Evolutionary conservation across 2,329 filamentous ascomycete species (phyloP).

Genomic region (Davidsoniella australis): DNA sequence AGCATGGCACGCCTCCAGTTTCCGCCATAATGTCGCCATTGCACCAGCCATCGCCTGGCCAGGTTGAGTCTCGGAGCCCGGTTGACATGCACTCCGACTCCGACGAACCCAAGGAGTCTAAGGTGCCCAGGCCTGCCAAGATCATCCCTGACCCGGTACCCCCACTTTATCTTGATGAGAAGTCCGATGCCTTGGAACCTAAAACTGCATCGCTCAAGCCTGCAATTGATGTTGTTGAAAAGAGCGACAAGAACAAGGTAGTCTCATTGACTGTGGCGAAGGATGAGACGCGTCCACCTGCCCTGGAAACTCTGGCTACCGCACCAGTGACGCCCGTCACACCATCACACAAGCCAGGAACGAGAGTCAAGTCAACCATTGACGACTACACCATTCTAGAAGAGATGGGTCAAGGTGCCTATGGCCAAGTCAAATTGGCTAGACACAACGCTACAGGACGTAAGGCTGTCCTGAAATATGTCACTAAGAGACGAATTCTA

Average conservation of each 20-base stretch:
- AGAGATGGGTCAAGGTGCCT: constrained; percentile 96
- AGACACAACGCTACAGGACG: constrained; percentile 64
- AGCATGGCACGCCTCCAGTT: constrained; percentile 40
- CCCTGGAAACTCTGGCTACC: neutral
- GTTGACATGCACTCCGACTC: constrained; percentile 13
- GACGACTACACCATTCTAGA: constrained; percentile 83
- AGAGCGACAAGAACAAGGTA: neutral
- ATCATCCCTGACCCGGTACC: neutral
- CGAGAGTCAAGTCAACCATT: constrained; percentile 36
- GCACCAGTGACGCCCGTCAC: constrained; percentile 15
- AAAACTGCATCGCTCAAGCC: neutral
- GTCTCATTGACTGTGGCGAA: neutral
- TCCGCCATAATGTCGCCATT: constrained; percentile 54
- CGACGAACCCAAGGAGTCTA: constrained; percentile 14
- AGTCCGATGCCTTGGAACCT: neutral
- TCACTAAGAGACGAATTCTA: constrained; percentile 88
- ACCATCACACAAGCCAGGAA: constrained; percentile 42
- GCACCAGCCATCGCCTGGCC: constrained; percentile 63
- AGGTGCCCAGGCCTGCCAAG: constrained; percentile 20
- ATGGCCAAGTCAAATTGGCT: constrained; percentile 91
- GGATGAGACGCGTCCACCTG: neutral
- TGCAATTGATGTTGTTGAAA: neutral
- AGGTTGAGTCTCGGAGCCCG: constrained; percentile 23
- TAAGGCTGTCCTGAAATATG: constrained; percentile 92
- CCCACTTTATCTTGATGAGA: constrained; percentile 6